Evolutionary conservation across 257 asterid species (phyloP), one percentile per base, ranked within the genome.

Genomic region (Ballota nigra): DNA sequence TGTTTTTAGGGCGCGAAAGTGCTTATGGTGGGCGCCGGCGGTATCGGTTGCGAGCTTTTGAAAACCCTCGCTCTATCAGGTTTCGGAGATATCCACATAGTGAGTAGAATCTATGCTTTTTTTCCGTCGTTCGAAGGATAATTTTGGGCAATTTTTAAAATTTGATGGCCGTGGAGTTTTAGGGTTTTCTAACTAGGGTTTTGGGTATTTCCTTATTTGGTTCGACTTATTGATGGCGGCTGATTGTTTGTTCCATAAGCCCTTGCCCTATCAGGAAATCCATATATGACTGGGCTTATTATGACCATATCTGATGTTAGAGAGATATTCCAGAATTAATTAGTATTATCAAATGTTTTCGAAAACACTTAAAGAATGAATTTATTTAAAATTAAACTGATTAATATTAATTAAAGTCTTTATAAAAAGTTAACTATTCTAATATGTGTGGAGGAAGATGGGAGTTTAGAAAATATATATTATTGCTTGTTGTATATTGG

Each of bases 1-100:
- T 76, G 69, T 63, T 45, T 49, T 49, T 70, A 95, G 99, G 95
- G 90, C 70, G 91, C 98, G 8, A 88, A 83, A 59, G 96, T 95
- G 86, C 90, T 95, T 33, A 92, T 95, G 99, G 98, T 95, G 67
- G 99, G 99, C 49, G 99, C 99, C 26, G 99, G 99, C 57, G 99
- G 99, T 55, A 95, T 95, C 36, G 99, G 99, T 24, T 95, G 99
- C 73, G 99, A 95, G 80, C 87, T 95, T 55, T 86, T 95, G 43
- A 95, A 95, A 81, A 92, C 97, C 79, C 98, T 95, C 26, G 98
- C 97, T 20, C 88, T 95, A 3, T 88, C 99, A 18, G 99, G 98
- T 36, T 95, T 95, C 73, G 78, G 77, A 47, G 96, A 95, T 77
- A 89, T 95, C 57, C 99, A 95, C 77, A 88, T 91, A 49, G 99